Conservation (phyloP, 176 grass and related monocot species). For the Carex pumila region DNA sequence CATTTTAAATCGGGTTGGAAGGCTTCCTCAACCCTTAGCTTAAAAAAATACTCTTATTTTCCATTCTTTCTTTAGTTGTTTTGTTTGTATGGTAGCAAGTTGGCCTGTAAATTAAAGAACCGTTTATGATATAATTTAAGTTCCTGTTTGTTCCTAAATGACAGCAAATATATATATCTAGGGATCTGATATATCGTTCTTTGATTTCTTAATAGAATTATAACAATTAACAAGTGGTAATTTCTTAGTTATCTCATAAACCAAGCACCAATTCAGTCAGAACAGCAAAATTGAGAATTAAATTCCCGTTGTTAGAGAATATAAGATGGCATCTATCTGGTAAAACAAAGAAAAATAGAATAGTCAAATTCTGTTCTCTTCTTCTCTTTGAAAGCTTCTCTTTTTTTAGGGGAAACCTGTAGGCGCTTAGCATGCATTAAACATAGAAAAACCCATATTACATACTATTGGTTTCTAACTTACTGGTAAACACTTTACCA, state of each 20-base stretch:
- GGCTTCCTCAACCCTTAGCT: neutral
- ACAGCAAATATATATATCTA: neutral
- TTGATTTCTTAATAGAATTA: neutral
- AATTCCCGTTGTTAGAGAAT: neutral
- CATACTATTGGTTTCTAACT: too few species aligned
- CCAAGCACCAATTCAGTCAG: neutral
- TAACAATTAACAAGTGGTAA: neutral
- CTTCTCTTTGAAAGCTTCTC: neutral
- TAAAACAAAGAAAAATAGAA: neutral
- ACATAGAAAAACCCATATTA: too few species aligned
- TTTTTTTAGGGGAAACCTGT: too few species aligned
- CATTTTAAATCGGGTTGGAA: neutral
- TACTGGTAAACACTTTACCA: too few species aligned
- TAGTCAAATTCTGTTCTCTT: neutral
- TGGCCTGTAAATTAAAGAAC: neutral
- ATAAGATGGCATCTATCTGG: neutral
- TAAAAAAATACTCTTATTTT: neutral
- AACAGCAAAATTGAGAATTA: neutral
- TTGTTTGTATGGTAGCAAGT: neutral
- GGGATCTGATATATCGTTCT: neutral
- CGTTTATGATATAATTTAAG: neutral
- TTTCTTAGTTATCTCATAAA: neutral
- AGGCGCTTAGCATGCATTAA: too few species aligned
- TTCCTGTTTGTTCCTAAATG: neutral
- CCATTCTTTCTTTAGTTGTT: neutral